Percentiles rank a stretch among this genome's conserved stretches.
These are phyloP conservation scores for Coemansia asiatica DNA, from an alignment of 192 early-diverging fungal genomes.

Conservation along the genomic window DNA sequence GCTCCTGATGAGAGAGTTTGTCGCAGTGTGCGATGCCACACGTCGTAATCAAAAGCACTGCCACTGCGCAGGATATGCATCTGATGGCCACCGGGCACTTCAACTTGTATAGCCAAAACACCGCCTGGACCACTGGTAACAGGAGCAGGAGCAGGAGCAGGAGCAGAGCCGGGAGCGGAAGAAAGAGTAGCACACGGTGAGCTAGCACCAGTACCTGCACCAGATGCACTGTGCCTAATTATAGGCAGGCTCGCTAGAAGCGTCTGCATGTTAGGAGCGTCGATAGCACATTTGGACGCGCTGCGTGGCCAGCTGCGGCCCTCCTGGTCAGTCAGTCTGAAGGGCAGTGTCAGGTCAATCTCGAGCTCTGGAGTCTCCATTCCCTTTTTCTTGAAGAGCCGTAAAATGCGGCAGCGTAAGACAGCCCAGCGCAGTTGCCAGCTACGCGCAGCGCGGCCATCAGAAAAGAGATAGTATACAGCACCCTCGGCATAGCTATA, in stretches of 20 bases:
- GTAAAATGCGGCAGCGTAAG: conserved; percentile 37
- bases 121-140: conserved; percentile 19
- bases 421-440: conserved; percentile 56
- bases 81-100: conserved; percentile 5
- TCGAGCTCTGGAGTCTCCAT: conserved; percentile 29
- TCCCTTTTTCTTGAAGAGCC: conserved; percentile 42
- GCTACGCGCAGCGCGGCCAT: conserved; percentile 10
- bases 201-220: not conserved
- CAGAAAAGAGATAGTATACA: conserved; percentile 39
- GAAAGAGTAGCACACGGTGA: not conserved
- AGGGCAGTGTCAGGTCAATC: conserved; percentile 38
- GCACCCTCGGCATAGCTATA: conserved; percentile 53
- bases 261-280: conserved; percentile 20
- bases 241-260: conserved; percentile 22
- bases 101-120: conserved; percentile 46
- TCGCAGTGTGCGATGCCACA: conserved; percentile 41
- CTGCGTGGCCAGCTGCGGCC: conserved; percentile 41
- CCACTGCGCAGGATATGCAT: conserved; percentile 31
- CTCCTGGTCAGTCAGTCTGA: conserved; percentile 46
- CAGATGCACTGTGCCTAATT: not conserved
- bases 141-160: not conserved
- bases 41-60: conserved; percentile 38
- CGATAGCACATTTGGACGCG: conserved; percentile 18
- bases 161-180: not conserved
- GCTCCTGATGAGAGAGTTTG: conserved; percentile 29